Base-by-base conservation (phyloP, 768 basidiomycete genomes). In the Rhodotorula kratochvilovae region DNA sequence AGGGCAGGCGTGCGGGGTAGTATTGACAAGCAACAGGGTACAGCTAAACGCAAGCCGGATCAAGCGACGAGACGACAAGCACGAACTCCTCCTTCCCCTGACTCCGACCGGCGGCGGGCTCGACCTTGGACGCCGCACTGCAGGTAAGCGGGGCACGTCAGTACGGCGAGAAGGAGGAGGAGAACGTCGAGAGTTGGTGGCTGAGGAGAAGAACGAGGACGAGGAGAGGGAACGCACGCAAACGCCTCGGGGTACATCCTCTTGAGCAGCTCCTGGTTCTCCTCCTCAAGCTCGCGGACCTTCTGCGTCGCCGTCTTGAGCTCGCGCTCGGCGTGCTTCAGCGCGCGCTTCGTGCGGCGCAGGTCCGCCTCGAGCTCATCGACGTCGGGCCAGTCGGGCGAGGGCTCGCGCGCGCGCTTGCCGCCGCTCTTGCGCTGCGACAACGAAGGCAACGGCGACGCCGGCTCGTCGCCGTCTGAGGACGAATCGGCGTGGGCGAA, bases 301-400 rank as follows among this genome's bases (percentile, higher is more conserved):
- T 12, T 27, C 36, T 54, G 12, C 39, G 39, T 7, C 8, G 39
- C 39, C 8, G 39, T 39, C 39, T 13, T 39, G 13, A 39, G 39
- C 62, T 54, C 51, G 53, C 51, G 42, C 53, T 45, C n/a, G 29
- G 51, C 31, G 39, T 15, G 8, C 21, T 11, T 13, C 15, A 23
- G 33, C 62, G 43, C 62, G 5, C 51, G 25, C n/a, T 43, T n/a
- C 4, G 11, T 12, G 43, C 17, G 15, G 12, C 4, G 15, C 0
- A 53, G 27, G 27, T 54, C 62, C 17, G 16, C n/a, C 42, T 55
- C 17, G 17, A 36, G 33, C 46, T 54, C 62, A 15, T 55, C 53
- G 23, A 23, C 5, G 61, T 62, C 61, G 42, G 62, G 62, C 62
- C 62, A 63, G n/a, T 55, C 62, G 29, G 62, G 62, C 15, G 27